Evolutionary conservation across 2,329 filamentous ascomycete species (phyloP).

Genomic region (Cordyceps tenuipes): DNA sequence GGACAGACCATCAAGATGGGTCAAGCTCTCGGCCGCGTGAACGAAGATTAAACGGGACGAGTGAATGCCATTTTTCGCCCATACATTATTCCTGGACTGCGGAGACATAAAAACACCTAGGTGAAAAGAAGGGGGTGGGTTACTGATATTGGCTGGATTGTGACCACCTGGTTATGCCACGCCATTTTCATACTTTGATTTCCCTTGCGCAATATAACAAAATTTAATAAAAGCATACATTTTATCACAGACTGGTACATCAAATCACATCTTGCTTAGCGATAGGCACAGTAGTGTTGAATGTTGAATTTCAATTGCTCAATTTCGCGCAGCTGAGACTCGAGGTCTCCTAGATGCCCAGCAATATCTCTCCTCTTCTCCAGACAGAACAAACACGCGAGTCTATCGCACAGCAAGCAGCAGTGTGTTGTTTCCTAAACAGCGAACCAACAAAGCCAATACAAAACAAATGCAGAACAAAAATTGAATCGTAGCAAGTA

Average conservation of each 20-base stretch:
- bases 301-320: neutral
- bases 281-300: neutral
- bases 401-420: neutral
- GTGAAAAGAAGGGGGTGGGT: conserved; percentile 29
- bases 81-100: neutral
- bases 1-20: conserved; percentile 87
- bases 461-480: neutral
- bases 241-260: no score
- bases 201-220: neutral
- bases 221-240: no score
- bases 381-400: no score
- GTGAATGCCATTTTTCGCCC: neutral
- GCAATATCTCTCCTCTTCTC: neutral
- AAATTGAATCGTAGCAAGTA: neutral
- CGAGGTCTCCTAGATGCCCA: neutral
- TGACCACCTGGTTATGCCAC: neutral
- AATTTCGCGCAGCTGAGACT: neutral
- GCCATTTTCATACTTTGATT: neutral
- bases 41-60: conserved; percentile 32
- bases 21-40: conserved; percentile 70
- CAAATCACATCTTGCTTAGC: no score
- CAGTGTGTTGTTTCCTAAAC: neutral
- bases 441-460: neutral
- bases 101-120: neutral
- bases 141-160: no score